Evolutionary conservation across 345 rosid genomes (phyloP).

Genomic region (Eucalyptus virginea): DNA sequence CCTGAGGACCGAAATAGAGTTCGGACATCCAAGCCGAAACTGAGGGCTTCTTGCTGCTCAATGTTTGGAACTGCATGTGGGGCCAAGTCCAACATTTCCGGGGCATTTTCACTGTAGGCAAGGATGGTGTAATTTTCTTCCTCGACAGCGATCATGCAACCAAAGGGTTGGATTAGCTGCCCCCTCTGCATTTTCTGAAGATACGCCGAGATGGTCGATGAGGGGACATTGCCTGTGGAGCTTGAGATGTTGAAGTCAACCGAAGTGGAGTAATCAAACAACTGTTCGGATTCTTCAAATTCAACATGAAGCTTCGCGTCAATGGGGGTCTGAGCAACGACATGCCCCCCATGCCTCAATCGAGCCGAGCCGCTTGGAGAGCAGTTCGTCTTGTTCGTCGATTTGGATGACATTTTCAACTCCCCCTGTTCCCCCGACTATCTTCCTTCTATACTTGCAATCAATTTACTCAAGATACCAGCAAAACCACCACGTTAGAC

Average conservation of each 20-base stretch:
- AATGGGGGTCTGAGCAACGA: slow-evolving; percentile 51
- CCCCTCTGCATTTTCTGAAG: slow-evolving; percentile 81
- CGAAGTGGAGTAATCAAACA: slow-evolving; percentile 65
- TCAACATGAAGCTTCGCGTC: slow-evolving; percentile 63
- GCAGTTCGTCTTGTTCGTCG: slow-evolving; percentile 22
- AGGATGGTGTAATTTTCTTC: slow-evolving; percentile 43
- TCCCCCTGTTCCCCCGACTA: neutral
- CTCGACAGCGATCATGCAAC: slow-evolving; percentile 70
- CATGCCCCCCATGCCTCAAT: slow-evolving; percentile 31
- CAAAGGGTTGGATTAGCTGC: slow-evolving; percentile 59
- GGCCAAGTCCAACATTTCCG: slow-evolving; percentile 61
- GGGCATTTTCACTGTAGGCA: slow-evolving; percentile 69
- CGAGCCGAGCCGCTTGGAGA: slow-evolving; percentile 46
- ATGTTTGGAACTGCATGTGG: slow-evolving; percentile 70
- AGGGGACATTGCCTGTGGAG: slow-evolving; percentile 48
- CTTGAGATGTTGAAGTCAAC: slow-evolving; percentile 34
- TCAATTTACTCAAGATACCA: neutral
- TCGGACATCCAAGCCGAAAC: slow-evolving; percentile 49
- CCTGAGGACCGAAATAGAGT: slow-evolving; percentile 53
- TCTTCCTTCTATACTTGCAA: neutral
- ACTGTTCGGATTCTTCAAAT: slow-evolving; percentile 50
- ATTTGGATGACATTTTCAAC: slow-evolving; percentile 44
- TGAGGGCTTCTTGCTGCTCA: slow-evolving; percentile 53
- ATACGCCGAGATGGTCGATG: slow-evolving; percentile 54
- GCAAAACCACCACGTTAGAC: neutral